Base-by-base conservation (phyloP, 805 yeast genomes). In the Metschnikowia amazonensis region DNA sequence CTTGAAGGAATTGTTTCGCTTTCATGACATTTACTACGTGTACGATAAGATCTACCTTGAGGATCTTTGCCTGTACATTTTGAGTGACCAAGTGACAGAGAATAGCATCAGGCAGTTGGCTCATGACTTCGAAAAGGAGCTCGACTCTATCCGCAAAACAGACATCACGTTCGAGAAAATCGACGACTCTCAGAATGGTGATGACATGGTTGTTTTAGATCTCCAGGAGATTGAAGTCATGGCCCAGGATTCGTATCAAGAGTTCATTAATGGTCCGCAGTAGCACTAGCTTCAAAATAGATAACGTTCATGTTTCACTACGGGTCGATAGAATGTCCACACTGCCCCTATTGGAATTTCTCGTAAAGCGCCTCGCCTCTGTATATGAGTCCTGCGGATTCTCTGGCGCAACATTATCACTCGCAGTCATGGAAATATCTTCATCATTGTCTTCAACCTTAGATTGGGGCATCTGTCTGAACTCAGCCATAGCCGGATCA, bases 21-120 rank as follows among this genome's bases (percentile, higher is more conserved):
- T 69, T 59, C 95, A 89, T 59, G 95, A 89, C 57, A 76, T 84
- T 17, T 89, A 89, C 60, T 87, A 89, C 59, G 89, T 88, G 5
- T 90, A 90, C 61, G 86, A 86, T 59, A 81, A 80, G 58, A 74
- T 89, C 0, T 74, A 87, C 71, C 53, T 89, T 4, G 89, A 86
- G 56, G 97, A 90, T 60, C 69, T 88, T 50, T 75, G 86, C 46
- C 70, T 83, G 13, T 90, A 95, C 95, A 61, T 85, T 14, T 69
- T 85, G 18, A 66, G 76, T 46, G 81, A 79, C 43, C 73, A 72
- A 35, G 81, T 87, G 32, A 72, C 73, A 50, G 90, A 84, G 52
- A 69, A 64, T 31, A 74, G 77, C 20, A 58, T 89, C 21, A 69
- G 87, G 45, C 74, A 77, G 35, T 63, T 89, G 20, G 87, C 92